A percentile compares a stretch with the other conserved stretches of the same genome.
Conservation (phyloP, 495 filamentous ascomycete genomes). For the Penicillium herquei region DNA sequence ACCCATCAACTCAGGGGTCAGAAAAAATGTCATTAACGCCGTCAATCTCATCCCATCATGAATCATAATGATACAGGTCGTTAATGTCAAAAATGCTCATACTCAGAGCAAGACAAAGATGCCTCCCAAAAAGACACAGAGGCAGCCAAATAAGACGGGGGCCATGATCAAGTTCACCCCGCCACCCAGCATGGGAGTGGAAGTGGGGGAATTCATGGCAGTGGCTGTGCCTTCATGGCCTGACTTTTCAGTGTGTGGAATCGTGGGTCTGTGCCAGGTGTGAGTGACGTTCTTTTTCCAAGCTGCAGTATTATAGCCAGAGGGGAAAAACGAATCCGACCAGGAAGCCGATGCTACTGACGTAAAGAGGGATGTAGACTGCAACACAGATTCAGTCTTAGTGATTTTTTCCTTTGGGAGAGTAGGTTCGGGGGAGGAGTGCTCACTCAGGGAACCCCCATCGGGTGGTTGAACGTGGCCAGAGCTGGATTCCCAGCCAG, state of each 20-base stretch:
- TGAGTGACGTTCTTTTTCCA: constrained; percentile 1
- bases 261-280: constrained; percentile 3
- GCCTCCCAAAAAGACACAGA: constrained; percentile 21
- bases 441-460: constrained; percentile 51
- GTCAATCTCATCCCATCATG: constrained; percentile 17
- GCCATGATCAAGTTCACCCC: constrained; percentile 8
- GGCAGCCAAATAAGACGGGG: constrained; percentile 10
- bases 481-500: constrained; percentile 68
- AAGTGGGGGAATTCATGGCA: background rate
- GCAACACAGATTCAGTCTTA: constrained; percentile 10
- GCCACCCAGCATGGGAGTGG: constrained; percentile 20
- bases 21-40: constrained; percentile 20
- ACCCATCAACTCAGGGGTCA: constrained; percentile 4
- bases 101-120: constrained; percentile 21
- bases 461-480: constrained; percentile 56
- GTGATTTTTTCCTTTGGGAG: constrained; percentile 11
- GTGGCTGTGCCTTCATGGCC: constrained; percentile 1
- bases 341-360: constrained; percentile 44
- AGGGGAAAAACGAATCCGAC: constrained; percentile 46
- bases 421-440: constrained; percentile 29
- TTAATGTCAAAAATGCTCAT: background rate
- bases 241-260: background rate
- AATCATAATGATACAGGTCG: constrained; percentile 25
- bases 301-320: constrained; percentile 34
- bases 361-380: constrained; percentile 53